Evolutionary conservation across 768 basidiomycete genomes (phyloP).

Genomic region (Leccinum subgranulosum): DNA sequence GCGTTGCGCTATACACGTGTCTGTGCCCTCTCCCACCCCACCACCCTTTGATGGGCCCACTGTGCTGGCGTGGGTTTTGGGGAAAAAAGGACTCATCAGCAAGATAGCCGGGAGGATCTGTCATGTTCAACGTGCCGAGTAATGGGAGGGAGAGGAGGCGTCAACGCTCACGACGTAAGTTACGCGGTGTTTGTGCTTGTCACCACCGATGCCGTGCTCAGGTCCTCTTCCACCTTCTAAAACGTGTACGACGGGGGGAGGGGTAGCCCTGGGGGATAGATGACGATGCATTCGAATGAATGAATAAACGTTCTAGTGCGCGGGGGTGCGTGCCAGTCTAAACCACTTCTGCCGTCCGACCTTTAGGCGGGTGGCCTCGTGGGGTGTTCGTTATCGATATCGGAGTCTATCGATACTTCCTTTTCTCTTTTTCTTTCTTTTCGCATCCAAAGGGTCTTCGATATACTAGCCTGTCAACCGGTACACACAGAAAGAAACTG

Average conservation of each 20-base stretch:
- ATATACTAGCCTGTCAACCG: neutral
- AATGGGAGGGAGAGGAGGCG: neutral
- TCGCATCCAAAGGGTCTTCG: neutral
- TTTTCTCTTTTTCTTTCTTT: neutral
- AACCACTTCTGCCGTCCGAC: neutral
- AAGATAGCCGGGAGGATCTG: neutral
- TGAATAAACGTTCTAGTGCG: neutral
- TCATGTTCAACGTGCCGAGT: neutral
- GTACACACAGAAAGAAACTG: neutral
- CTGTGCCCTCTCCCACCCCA: neutral
- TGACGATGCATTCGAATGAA: neutral
- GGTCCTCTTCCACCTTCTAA: constrained; percentile 2
- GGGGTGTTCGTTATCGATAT: constrained; percentile 10
- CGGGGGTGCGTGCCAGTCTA: neutral
- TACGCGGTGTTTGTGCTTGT: constrained; percentile 3
- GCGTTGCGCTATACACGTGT: constrained; percentile 4
- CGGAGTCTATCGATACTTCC: constrained; percentile 12
- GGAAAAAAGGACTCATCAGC: neutral
- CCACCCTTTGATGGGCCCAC: neutral
- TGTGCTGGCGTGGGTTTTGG: neutral
- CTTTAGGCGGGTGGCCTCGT: constrained; percentile 7
- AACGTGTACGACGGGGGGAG: neutral
- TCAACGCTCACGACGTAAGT: neutral
- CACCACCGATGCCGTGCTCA: constrained; percentile 2
- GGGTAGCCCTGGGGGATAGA: neutral